Evolutionary conservation across 805 yeast species (phyloP).

Genomic region (Metschnikowia similis): DNA sequence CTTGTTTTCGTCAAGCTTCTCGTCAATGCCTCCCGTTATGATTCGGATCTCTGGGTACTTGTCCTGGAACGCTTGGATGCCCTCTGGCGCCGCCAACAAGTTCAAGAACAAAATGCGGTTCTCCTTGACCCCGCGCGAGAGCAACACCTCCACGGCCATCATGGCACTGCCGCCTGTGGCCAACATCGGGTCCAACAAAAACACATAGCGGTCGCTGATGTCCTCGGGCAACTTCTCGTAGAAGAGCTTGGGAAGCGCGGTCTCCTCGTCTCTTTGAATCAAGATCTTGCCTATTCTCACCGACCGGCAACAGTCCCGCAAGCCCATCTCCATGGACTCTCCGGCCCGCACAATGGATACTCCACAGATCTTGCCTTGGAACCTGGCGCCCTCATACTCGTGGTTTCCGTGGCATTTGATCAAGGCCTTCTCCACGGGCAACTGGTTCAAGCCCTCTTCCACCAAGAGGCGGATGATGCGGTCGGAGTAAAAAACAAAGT

Average conservation of each 20-base stretch:
- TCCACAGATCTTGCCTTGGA: constrained; percentile 93
- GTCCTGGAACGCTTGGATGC: constrained; percentile 70
- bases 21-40: constrained; percentile 91
- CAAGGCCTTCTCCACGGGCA: constrained; percentile 71
- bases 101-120: constrained; percentile 88
- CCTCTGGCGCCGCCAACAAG: constrained; percentile 92
- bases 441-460: constrained; percentile 90
- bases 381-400: constrained; percentile 69
- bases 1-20: constrained; percentile 76
- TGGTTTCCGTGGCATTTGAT: constrained; percentile 78
- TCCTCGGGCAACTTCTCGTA: constrained; percentile 94
- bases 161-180: constrained; percentile 99
- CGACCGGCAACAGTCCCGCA: constrained; percentile 94
- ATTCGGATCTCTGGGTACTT: constrained; percentile 81
- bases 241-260: constrained; percentile 86
- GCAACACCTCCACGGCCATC: constrained; percentile 91
- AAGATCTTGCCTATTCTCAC: constrained; percentile 95
- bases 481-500: constrained; percentile 92
- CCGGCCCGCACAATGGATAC: constrained; percentile 98
- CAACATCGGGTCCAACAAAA: constrained; percentile 92
- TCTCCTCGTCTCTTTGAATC: constrained; percentile 97
- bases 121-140: constrained; percentile 79
- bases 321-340: constrained; percentile 97
- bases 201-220: constrained; percentile 81
- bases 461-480: constrained; percentile 89